These are phyloP conservation scores for Ascochyta viciae-villosae DNA, from an alignment of 2,329 filamentous ascomycete species.

Conservation along the genomic window DNA sequence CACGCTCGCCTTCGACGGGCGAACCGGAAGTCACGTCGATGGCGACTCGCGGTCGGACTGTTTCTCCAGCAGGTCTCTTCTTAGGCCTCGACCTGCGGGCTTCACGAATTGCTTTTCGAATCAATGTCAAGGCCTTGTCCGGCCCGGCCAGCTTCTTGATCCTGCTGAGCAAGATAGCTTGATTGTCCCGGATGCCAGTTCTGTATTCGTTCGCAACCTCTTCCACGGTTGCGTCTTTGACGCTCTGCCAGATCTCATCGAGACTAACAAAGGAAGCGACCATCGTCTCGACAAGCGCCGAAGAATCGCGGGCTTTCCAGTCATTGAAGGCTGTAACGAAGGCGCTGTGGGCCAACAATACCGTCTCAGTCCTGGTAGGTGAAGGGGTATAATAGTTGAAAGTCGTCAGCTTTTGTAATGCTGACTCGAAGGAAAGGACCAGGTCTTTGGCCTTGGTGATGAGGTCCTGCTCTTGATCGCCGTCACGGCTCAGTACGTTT, in stretches of 20 bases:
- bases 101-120: slow-evolving; percentile 76
- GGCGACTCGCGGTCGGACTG: slow-evolving; percentile 70
- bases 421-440: slow-evolving; percentile 78
- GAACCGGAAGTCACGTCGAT: slow-evolving; percentile 50
- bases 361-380: slow-evolving; percentile 65
- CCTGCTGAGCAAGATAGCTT: slow-evolving; percentile 77
- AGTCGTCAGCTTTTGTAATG: slow-evolving; percentile 69
- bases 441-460: slow-evolving; percentile 80
- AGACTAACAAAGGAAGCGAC: slow-evolving; percentile 85
- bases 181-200: slow-evolving; percentile 81
- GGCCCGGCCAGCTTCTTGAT: slow-evolving; percentile 80
- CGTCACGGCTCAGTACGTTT: slow-evolving; percentile 78
- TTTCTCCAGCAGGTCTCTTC: slow-evolving; percentile 71
- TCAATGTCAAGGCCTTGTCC: slow-evolving; percentile 73
- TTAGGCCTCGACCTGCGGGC: slow-evolving; percentile 69
- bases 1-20: slow-evolving; percentile 34
- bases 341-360: slow-evolving; percentile 74
- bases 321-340: slow-evolving; percentile 82
- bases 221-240: slow-evolving; percentile 78
- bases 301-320: slow-evolving; percentile 83
- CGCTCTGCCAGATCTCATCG: slow-evolving; percentile 82
- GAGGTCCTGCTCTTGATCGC: slow-evolving; percentile 72
- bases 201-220: slow-evolving; percentile 78
- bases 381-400: slow-evolving; percentile 73
- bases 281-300: slow-evolving; percentile 81